Evolutionary conservation across 192 early-diverging fungal species (phyloP), one percentile per base, ranked within the genome.

Genomic region (Gonapodya prolifera): DNA sequence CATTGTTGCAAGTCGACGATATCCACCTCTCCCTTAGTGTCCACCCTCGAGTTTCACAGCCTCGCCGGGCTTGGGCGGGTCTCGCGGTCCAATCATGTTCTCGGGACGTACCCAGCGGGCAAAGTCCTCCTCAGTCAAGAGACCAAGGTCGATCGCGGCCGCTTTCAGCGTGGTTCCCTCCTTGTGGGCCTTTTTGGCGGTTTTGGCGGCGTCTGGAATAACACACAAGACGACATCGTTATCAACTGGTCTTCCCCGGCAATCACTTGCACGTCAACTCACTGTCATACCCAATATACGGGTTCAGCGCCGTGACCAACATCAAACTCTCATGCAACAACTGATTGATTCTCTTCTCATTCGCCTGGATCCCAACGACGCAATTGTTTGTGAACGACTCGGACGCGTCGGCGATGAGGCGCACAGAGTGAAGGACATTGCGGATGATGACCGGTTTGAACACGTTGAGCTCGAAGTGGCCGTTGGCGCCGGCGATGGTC

Each of bases 371-470:
- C 73, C 96, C 98, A 33, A 86, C 91, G 75, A 98, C 94, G 83
- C 98, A 99, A 88, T 97, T 95, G 75, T 92, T 88, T 69, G 91
- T 95, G 91, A 99, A 98, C 18, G 95, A 97, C 8, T 75, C 30
- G 29, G 13, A 33, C 13, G 73, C 30, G 77, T 78, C 75, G 30
- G 30, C 77, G 30, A 75, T 78, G 76, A 99, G 87, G 76, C 93
- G 91, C 74, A 96, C 87, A 35, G 96, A 98, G 78, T 98, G 96
- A 70, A 97, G 88, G 69, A 98, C 88, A 84, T 98, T 99, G 85
- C 93, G 92, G 85, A 99, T 98, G 89, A 99, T 86, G 78, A 99
- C 96, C 77, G 98, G 98, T 89, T 99, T 99, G 90, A 97, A 99
- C 69, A 99, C 98, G 83, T 99, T 99, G 75, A 98, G 87, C 92